Evolutionary conservation across 1,139 yeast genomes (phyloP), one percentile per base, ranked within the genome.

Genomic region (Blastobotrys buckinghamii): DNA sequence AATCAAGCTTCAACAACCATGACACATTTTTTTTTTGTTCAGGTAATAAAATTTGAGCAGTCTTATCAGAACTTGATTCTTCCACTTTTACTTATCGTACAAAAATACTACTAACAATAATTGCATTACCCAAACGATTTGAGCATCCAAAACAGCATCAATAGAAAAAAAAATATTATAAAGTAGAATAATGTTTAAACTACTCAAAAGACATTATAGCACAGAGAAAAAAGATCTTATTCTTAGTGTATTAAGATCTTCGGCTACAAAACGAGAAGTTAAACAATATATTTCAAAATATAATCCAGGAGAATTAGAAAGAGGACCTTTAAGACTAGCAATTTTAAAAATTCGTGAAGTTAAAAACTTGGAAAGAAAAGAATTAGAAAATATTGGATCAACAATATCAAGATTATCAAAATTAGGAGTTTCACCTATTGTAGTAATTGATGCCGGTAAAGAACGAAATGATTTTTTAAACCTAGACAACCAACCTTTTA

Each of bases 201-300:
- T 8, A 26, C 22, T 19, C 27, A 42, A 40, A 20, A 34, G 44
- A 33, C 20, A 9, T 15, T 42, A 42, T 12, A 29, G 32, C 12
- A 33, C 44, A n/a, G 56, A 53, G 42, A 39, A 50, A 38, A 46
- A 60, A 54, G 80, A 80, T 55, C 64, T 81, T 44, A 77, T 81
- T 29, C 67, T 81, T n/a, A 76, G 84, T 6, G 82, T 81, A 29
- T 69, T 81, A 44, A 72, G 76, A 55, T 77, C 85, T 6, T 79
- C 85, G 13, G 82, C 85, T 29, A 81, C 87, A 6, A 81, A 81
- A 55, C 67, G 87, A 47, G 86, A 81, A 57, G 85, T 86, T 4
- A 71, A 70, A 47, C 78, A 78, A 54, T 81, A 80, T 58, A 68
- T 81, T 38, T 69, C 71, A 39, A 76, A 76, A 56, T 81, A 79